Conservation (phyloP, 176 grass and related monocot genomes). For the Oryza punctata region DNA sequence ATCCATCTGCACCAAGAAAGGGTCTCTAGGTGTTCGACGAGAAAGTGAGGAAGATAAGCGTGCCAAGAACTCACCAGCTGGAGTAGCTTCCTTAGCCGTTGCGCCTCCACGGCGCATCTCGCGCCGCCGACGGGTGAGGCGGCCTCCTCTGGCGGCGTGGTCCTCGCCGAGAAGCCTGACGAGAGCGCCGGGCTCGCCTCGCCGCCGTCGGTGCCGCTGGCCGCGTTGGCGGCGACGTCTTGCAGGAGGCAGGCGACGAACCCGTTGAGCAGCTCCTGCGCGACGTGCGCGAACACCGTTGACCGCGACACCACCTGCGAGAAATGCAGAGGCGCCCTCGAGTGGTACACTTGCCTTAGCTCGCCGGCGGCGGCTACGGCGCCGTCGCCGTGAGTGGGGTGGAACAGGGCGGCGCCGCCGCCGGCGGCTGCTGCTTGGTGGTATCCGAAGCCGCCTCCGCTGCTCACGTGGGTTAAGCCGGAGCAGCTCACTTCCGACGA, state of each 20-base stretch:
- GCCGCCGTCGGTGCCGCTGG: conserved; percentile 1
- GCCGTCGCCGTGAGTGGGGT: conserved; percentile 15
- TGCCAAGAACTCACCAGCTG: conserved; percentile 51
- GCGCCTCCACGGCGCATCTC: conserved; percentile 27
- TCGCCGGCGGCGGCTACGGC: neutral
- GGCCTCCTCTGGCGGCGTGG: conserved; percentile 21
- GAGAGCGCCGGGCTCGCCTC: conserved; percentile 40
- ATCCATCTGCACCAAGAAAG: conserved; percentile 57
- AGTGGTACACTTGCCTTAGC: neutral
- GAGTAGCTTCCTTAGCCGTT: conserved; percentile 55
- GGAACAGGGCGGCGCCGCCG: conserved; percentile 4
- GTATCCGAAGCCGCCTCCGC: conserved; percentile 19
- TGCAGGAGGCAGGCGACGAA: conserved; percentile 49
- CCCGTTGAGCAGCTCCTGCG: conserved; percentile 66
- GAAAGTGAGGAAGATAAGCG: neutral
- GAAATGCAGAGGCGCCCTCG: conserved; percentile 36
- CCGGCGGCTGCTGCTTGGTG: neutral
- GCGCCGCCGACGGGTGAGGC: neutral
- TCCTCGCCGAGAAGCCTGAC: conserved; percentile 44
- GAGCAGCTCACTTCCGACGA: conserved; percentile 67
- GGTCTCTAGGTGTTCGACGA: neutral
- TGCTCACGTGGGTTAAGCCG: conserved; percentile 45
- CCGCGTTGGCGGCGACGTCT: conserved; percentile 37
- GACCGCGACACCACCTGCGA: conserved; percentile 54
- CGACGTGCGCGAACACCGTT: conserved; percentile 48